Evolutionary conservation across 176 grass and related monocot genomes (phyloP).

Genomic region (Oryza officinalis): DNA sequence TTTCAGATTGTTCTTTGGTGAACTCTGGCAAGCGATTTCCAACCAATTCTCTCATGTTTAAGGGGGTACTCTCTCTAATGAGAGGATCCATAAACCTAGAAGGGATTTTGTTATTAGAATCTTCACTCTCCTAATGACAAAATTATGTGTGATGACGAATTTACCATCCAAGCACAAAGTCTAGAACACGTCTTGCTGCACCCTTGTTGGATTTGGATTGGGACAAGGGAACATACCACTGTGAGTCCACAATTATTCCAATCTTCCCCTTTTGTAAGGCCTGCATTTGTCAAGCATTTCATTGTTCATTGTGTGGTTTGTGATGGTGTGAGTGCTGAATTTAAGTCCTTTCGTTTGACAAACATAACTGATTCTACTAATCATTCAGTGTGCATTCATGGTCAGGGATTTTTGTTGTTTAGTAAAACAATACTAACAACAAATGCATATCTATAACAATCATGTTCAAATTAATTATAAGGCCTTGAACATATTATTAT

Average conservation of each 20-base stretch:
- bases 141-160: neutral
- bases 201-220: constrained; percentile 16
- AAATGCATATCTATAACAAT: too few species aligned
- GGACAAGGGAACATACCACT: constrained; percentile 55
- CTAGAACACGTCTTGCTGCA: constrained; percentile 33
- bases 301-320: neutral
- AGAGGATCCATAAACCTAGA: constrained; percentile 61
- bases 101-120: neutral
- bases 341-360: neutral
- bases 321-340: too few species aligned
- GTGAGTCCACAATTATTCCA: constrained; percentile 46
- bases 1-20: constrained; percentile 43
- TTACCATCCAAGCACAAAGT: constrained; percentile 72
- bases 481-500: neutral
- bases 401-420: neutral
- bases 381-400: too few species aligned
- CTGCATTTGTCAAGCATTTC: constrained; percentile 18
- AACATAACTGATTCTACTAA: neutral
- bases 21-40: constrained; percentile 55
- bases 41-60: constrained; percentile 59
- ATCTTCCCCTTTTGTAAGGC: constrained; percentile 45
- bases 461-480: neutral
- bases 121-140: too few species aligned
- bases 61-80: constrained; percentile 42
- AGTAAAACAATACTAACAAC: too few species aligned